phyloP scores from a whole-genome alignment of 2,329 filamentous ascomycete species.

The Arthrinium puccinioides region DNA sequence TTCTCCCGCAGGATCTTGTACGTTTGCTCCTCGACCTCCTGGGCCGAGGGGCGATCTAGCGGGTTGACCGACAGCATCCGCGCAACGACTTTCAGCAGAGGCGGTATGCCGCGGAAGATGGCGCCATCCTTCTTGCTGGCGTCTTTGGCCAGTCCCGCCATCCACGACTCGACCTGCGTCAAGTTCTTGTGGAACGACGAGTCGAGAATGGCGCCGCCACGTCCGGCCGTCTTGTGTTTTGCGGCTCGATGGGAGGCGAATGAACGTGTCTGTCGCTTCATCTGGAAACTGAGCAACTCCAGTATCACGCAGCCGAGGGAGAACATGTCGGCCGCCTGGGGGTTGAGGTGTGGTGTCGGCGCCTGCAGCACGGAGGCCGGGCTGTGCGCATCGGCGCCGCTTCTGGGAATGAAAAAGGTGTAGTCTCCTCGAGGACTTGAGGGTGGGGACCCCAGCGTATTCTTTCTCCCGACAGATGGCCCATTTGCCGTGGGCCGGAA shows the following conservation, averaged over 20 bases:
- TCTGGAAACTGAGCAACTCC: constrained; percentile 61
- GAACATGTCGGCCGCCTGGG: constrained; percentile 62
- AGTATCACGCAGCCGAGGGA: constrained; percentile 67
- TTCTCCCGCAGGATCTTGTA: constrained; percentile 44
- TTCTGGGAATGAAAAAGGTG: constrained; percentile 21
- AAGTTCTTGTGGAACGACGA: constrained; percentile 67
- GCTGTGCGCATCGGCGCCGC: constrained; percentile 19
- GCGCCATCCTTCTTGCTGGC: constrained; percentile 41
- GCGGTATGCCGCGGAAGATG: constrained; percentile 42
- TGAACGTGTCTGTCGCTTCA: constrained; percentile 59
- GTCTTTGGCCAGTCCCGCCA: constrained; percentile 53
- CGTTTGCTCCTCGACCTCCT: constrained; percentile 43
- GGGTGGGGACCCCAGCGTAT: constrained; percentile 19
- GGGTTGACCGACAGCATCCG: constrained; percentile 48
- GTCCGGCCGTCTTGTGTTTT: constrained; percentile 52
- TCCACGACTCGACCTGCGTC: constrained; percentile 63
- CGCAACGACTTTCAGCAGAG: constrained; percentile 44
- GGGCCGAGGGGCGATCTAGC: constrained; percentile 43
- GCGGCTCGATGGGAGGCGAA: constrained; percentile 61
- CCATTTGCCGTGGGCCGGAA: constrained; percentile 32
- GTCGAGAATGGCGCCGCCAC: constrained; percentile 57
- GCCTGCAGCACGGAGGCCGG: constrained; percentile 27
- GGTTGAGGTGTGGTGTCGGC: constrained; percentile 37
- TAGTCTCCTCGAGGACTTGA: constrained; percentile 28
- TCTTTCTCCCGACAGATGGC: constrained; percentile 19